Conservation (phyloP, 1,284 basidiomycete species). For the Ceratobasidium papillatum region DNA sequence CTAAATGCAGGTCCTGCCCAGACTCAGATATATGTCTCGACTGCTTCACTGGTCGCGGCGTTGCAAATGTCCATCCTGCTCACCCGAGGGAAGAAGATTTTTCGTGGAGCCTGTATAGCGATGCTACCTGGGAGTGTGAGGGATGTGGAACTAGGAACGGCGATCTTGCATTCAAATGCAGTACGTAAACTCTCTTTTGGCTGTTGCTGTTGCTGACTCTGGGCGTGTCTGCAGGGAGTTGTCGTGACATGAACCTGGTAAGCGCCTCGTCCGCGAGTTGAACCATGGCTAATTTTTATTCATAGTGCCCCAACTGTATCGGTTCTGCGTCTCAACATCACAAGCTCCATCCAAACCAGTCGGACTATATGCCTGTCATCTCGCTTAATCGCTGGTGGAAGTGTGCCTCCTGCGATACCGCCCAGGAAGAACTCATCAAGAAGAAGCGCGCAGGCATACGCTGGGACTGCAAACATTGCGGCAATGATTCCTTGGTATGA, state of each 20-base stretch:
- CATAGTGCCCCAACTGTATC: conserved; percentile 34
- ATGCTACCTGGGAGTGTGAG: conserved; percentile 34
- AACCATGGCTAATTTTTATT: background rate
- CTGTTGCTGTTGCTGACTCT: background rate
- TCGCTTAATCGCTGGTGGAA: conserved; percentile 35
- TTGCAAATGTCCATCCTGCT: conserved; percentile 22
- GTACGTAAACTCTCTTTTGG: background rate
- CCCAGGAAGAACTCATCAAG: conserved; percentile 26
- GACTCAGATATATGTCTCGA: conserved; percentile 32
- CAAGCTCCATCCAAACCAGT: conserved; percentile 21
- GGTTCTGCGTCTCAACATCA: conserved; percentile 20
- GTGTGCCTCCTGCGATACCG: conserved; percentile 12
- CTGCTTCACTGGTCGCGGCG: conserved; percentile 26
- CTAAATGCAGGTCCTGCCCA: conserved; percentile 32
- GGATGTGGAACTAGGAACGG: conserved; percentile 33
- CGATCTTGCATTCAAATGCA: conserved; percentile 34
- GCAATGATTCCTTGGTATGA: conserved; percentile 10
- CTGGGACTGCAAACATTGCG: conserved; percentile 32
- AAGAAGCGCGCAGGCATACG: conserved; percentile 26
- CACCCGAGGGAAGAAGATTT: conserved; percentile 32
- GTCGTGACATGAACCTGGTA: conserved; percentile 30
- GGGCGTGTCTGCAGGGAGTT: background rate
- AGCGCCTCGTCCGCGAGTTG: background rate
- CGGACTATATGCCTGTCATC: conserved; percentile 27
- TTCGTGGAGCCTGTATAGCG: conserved; percentile 15